Evolutionary conservation across 495 filamentous ascomycete species (phyloP).

Genomic region (Xylaria palmicola): DNA sequence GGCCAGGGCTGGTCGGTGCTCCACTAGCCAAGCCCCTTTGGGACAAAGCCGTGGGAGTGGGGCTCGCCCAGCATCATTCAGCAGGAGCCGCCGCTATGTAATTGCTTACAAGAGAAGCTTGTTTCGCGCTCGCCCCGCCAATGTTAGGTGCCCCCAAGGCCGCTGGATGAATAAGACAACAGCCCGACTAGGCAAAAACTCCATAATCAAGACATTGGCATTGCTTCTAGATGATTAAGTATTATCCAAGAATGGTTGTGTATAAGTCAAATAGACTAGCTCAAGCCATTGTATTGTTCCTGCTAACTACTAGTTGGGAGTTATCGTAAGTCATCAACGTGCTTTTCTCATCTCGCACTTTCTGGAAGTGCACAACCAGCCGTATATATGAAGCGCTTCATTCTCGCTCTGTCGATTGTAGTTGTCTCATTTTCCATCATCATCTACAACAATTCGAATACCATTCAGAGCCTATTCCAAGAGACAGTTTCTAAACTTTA

Average conservation of each 20-base stretch:
- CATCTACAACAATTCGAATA: slow-evolving; percentile 23
- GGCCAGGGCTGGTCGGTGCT: no score
- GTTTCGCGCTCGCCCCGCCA: neutral
- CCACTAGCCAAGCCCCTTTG: neutral
- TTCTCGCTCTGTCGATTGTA: slow-evolving; percentile 17
- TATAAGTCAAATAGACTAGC: neutral
- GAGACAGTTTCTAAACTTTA: neutral
- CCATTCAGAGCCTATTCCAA: slow-evolving; percentile 14
- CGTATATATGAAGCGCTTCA: slow-evolving; percentile 24
- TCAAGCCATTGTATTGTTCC: neutral
- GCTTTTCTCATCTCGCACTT: neutral
- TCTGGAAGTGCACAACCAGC: neutral
- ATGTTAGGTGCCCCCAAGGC: no score
- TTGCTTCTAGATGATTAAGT: slow-evolving; percentile 16
- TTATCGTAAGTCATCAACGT: neutral
- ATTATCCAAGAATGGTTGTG: slow-evolving; percentile 16
- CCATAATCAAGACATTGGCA: slow-evolving; percentile 1
- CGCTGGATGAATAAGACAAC: neutral
- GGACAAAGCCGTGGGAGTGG: neutral
- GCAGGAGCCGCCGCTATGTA: slow-evolving; percentile 22
- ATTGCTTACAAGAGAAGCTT: slow-evolving; percentile 6
- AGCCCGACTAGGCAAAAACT: neutral
- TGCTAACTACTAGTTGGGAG: neutral
- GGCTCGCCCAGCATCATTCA: slow-evolving; percentile 20
- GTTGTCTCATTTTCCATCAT: slow-evolving; percentile 19